phyloP scores from a whole-genome alignment of 202 grass and related monocot genomes.

The Panicum virgatum region DNA sequence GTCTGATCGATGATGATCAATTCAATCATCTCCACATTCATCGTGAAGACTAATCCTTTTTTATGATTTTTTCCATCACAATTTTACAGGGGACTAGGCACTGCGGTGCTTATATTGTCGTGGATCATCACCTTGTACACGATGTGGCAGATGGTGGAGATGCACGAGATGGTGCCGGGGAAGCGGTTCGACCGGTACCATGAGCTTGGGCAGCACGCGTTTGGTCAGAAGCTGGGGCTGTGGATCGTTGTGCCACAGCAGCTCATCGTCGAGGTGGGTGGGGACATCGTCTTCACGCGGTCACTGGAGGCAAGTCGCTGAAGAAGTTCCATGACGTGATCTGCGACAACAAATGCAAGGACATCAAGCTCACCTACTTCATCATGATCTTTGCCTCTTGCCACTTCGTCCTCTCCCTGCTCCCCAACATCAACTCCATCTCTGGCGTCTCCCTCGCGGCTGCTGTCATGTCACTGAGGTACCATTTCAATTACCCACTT shows the following conservation, averaged over 20 bases:
- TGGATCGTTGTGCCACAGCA: conserved; percentile 94
- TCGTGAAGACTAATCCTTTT: background rate
- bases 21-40: background rate
- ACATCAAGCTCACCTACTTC: conserved; percentile 75
- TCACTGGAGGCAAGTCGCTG: conserved; percentile 76
- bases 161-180: conserved; percentile 88
- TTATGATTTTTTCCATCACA: background rate
- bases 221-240: conserved; percentile 71
- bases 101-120: conserved; percentile 65
- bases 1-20: background rate
- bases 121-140: conserved; percentile 93
- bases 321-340: conserved; percentile 82
- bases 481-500: background rate
- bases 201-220: conserved; percentile 87
- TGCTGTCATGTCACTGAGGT: conserved; percentile 91
- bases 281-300: conserved; percentile 90
- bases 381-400: conserved; percentile 89
- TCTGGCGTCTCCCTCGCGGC: conserved; percentile 83
- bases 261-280: conserved; percentile 73
- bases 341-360: conserved; percentile 58
- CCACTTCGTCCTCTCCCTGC: conserved; percentile 76
- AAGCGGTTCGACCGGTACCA: conserved; percentile 85
- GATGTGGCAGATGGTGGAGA: conserved; percentile 93
- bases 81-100: conserved; percentile 61
- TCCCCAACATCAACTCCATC: conserved; percentile 92